phyloP scores from a whole-genome alignment of 164 flowering plant species.

The Amborella trichopoda region DNA sequence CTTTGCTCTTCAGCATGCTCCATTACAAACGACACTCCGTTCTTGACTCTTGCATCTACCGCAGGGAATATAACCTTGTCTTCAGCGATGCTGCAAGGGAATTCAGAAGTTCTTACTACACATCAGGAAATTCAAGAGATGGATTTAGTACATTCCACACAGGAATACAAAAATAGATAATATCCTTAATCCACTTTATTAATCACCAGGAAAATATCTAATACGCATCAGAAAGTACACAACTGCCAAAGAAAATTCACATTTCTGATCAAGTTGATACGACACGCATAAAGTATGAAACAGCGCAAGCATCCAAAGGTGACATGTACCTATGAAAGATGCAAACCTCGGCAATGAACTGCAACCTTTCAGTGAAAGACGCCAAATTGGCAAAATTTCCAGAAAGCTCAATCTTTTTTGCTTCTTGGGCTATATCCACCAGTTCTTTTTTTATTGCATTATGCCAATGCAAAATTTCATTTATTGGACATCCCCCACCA shows the following conservation, averaged over 20 bases:
- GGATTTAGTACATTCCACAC: too few relatives aligned
- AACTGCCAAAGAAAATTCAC: too few relatives aligned
- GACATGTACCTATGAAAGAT: slow-evolving; percentile 93
- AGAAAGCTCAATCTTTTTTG: slow-evolving; percentile 53
- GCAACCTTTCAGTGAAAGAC: slow-evolving; percentile 65
- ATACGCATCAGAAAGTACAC: too few relatives aligned
- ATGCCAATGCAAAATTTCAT: slow-evolving; percentile 90
- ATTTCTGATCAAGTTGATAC: too few relatives aligned
- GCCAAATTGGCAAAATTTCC: slow-evolving; percentile 73
- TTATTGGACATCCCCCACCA: slow-evolving; percentile 37
- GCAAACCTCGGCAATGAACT: slow-evolving; percentile 91
- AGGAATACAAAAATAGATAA: too few relatives aligned
- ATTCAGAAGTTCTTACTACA: too few relatives aligned
- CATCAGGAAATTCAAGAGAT: too few relatives aligned
- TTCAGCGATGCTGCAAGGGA: slow-evolving; percentile 82
- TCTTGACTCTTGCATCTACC: slow-evolving; percentile 54
- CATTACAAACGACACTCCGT: slow-evolving; percentile 41
- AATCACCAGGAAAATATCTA: too few relatives aligned
- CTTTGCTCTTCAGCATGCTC: slow-evolving; percentile 91
- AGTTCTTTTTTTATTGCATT: slow-evolving; percentile 70
- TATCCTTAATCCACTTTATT: too few relatives aligned
- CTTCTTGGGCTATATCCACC: slow-evolving; percentile 61
- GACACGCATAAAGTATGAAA: too few relatives aligned
- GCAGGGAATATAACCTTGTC: slow-evolving; percentile 95
- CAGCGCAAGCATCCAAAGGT: too few relatives aligned